phyloP scores from a whole-genome alignment of 2,329 filamentous ascomycete species.

The Periconia sp. region DNA sequence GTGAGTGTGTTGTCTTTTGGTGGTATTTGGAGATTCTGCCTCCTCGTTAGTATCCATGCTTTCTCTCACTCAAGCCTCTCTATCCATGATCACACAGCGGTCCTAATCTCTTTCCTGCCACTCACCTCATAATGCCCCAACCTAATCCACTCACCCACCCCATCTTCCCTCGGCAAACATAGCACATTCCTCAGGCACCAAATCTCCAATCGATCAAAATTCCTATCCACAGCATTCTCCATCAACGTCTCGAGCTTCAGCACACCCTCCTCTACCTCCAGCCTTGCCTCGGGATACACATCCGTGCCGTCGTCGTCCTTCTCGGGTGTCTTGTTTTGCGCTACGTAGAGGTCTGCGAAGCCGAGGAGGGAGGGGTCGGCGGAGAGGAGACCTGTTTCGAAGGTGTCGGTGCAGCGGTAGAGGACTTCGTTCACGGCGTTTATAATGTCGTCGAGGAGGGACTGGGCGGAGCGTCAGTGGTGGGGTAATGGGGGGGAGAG shows the following conservation, averaged over 20 bases:
- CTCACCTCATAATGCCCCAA: constrained; percentile 82
- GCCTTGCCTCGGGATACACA: constrained; percentile 57
- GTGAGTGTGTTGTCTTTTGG: constrained; percentile 56
- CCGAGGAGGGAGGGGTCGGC: constrained; percentile 79
- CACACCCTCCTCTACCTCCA: constrained; percentile 84
- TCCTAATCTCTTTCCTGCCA: too few species aligned
- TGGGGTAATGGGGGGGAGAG: not conserved
- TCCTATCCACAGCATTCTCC: constrained; percentile 57
- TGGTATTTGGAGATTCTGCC: constrained; percentile 32
- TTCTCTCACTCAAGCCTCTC: not conserved
- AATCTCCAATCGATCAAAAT: constrained; percentile 65
- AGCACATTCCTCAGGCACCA: constrained; percentile 82
- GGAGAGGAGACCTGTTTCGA: constrained; percentile 80
- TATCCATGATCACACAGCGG: too few species aligned
- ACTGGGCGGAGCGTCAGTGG: constrained; percentile 57
- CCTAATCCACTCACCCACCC: constrained; percentile 74
- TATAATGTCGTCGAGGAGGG: constrained; percentile 96
- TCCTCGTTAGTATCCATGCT: constrained; percentile 9
- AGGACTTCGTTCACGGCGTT: constrained; percentile 94
- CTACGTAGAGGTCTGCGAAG: constrained; percentile 65
- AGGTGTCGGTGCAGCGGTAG: constrained; percentile 84
- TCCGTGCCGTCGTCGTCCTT: constrained; percentile 48
- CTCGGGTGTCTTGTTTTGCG: constrained; percentile 52
- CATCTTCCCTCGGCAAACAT: constrained; percentile 53
- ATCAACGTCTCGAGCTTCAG: constrained; percentile 58